phyloP scores from a whole-genome alignment of 1,284 basidiomycete species.

The Volvariella surrecta region DNA sequence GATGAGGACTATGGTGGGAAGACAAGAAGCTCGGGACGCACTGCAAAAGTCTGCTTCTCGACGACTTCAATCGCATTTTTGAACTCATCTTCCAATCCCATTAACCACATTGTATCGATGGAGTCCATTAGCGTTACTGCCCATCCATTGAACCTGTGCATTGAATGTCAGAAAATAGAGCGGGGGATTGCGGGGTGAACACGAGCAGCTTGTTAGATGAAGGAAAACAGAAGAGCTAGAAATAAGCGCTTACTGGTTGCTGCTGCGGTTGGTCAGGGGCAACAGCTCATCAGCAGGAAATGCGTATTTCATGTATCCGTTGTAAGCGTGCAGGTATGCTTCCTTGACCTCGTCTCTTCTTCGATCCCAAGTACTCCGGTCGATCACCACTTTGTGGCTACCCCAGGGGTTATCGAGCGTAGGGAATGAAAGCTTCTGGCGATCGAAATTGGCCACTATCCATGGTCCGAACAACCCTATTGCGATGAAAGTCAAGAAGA shows the following conservation, averaged over 20 bases:
- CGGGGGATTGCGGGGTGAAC: too few species aligned
- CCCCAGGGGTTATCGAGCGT: neutral
- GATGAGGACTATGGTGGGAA: neutral
- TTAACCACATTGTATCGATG: conserved; percentile 66
- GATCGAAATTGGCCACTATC: neutral
- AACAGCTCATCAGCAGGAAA: conserved; percentile 52
- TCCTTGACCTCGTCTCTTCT: conserved; percentile 36
- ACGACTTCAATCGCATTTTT: conserved; percentile 53
- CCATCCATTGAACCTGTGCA: conserved; percentile 38
- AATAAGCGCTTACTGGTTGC: conserved; percentile 20
- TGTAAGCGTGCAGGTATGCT: conserved; percentile 50
- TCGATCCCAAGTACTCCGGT: conserved; percentile 14
- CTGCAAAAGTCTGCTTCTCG: conserved; percentile 34
- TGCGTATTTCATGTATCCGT: conserved; percentile 42
- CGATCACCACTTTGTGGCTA: neutral
- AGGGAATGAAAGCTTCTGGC: neutral
- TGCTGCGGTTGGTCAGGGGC: conserved; percentile 29
- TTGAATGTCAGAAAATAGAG: neutral
- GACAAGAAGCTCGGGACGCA: neutral
- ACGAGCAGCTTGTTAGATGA: neutral
- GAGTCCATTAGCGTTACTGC: conserved; percentile 47
- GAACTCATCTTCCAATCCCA: conserved; percentile 53
- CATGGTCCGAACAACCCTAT: neutral
- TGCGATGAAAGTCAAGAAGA: neutral
- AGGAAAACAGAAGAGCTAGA: neutral